Conservation (phyloP, 371 early-diverging fungal genomes). For the Mucor velutinosus region DNA sequence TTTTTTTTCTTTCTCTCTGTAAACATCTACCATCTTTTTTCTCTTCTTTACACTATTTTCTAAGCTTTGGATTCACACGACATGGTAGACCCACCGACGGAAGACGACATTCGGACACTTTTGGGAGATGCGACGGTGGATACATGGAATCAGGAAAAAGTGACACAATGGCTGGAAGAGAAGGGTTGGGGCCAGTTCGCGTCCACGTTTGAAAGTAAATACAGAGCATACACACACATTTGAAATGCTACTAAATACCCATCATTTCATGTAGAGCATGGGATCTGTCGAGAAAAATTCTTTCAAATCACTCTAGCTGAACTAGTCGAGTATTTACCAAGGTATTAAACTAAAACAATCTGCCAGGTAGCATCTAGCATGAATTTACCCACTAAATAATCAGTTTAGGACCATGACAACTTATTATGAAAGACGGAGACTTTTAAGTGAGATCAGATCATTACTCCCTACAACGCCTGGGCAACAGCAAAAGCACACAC, state of each 20-base stretch:
- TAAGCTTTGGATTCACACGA: background rate
- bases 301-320: conserved; percentile 45
- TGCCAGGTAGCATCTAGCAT: background rate
- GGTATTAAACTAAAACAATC: conserved; percentile 15
- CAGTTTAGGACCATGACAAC: conserved; percentile 36
- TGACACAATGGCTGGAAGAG: conserved; percentile 44
- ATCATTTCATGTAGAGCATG: conserved; percentile 28
- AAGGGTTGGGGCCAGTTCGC: conserved; percentile 49
- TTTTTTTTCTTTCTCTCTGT: background rate
- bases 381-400: background rate
- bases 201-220: conserved; percentile 45
- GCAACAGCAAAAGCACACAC: conserved; percentile 5
- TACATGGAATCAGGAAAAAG: conserved; percentile 43
- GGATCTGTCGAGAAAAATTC: conserved; percentile 40
- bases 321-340: conserved; percentile 42
- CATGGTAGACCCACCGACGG: conserved; percentile 4
- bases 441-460: conserved; percentile 47
- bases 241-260: background rate
- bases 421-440: conserved; percentile 50
- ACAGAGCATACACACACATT: background rate
- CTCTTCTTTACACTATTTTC: background rate
- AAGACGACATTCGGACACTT: background rate
- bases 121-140: conserved; percentile 14
- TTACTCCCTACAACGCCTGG: conserved; percentile 20
- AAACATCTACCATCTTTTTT: background rate